Percentiles rank a stretch among this genome's conserved stretches.
phyloP scores from a whole-genome alignment of 768 basidiomycete genomes.

The Lactarius evosmus region DNA sequence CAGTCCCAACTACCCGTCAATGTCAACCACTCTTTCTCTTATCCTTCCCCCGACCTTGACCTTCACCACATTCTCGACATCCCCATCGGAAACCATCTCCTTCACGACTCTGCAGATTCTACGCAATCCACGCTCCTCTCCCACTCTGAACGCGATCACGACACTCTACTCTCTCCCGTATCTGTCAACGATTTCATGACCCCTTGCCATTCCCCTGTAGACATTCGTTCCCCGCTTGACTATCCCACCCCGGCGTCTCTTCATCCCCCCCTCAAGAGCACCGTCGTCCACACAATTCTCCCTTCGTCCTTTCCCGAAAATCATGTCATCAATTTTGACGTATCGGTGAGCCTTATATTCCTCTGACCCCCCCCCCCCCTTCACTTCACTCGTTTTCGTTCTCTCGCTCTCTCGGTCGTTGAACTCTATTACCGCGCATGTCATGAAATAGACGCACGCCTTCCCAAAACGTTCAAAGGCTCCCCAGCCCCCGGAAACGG shows the following conservation, averaged over 20 bases:
- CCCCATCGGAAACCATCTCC: slow-evolving; percentile 16
- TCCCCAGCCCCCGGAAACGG: slow-evolving; percentile 28
- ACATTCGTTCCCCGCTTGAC: slow-evolving; percentile 25
- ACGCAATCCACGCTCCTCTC: slow-evolving; percentile 14
- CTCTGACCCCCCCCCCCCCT: slow-evolving; percentile 6
- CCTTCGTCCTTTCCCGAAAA: slow-evolving; percentile 29
- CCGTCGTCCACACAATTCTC: slow-evolving; percentile 25
- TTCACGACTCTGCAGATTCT: slow-evolving; percentile 14
- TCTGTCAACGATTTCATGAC: slow-evolving; percentile 25
- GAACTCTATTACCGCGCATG: slow-evolving; percentile 22
- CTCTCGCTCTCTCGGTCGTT: background rate
- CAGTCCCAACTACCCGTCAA: slow-evolving; percentile 8
- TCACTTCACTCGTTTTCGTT: background rate
- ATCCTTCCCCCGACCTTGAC: slow-evolving; percentile 22
- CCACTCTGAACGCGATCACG: slow-evolving; percentile 23
- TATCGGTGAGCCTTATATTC: slow-evolving; percentile 25
- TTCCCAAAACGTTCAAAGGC: slow-evolving; percentile 29
- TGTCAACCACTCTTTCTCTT: slow-evolving; percentile 13
- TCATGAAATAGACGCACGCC: slow-evolving; percentile 25
- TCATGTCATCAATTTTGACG: slow-evolving; percentile 30
- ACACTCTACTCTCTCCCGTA: slow-evolving; percentile 23
- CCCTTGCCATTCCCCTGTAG: slow-evolving; percentile 28
- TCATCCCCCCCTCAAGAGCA: slow-evolving; percentile 19
- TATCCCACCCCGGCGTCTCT: slow-evolving; percentile 23
- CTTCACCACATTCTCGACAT: slow-evolving; percentile 24